Conservation (phyloP, 345 rosid genomes). For the Ricinus communis region DNA sequence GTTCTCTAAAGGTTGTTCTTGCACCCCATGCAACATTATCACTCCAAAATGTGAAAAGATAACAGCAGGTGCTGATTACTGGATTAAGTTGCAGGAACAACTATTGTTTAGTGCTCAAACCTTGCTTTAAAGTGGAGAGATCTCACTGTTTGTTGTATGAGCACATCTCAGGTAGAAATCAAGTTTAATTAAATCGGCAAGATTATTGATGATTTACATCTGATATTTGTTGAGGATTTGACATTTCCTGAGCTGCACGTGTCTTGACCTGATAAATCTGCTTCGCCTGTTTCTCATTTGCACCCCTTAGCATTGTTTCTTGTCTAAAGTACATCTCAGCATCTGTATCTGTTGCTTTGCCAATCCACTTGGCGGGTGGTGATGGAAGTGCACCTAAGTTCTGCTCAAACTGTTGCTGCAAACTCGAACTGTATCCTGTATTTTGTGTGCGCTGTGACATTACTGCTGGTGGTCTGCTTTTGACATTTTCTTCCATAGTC, state of each 20-base stretch:
- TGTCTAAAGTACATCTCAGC: constrained; percentile 36
- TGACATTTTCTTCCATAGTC: constrained; percentile 48
- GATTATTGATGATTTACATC: constrained; percentile 20
- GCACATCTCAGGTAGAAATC: neutral
- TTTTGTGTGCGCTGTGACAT: constrained; percentile 29
- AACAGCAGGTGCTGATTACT: neutral
- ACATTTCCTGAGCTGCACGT: constrained; percentile 26
- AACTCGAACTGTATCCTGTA: constrained; percentile 29
- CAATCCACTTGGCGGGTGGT: constrained; percentile 69
- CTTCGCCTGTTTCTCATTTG: constrained; percentile 54
- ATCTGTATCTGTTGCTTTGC: constrained; percentile 30
- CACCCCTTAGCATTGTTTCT: constrained; percentile 37
- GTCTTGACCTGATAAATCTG: constrained; percentile 61
- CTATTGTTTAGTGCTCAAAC: neutral
- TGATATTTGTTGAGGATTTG: constrained; percentile 22
- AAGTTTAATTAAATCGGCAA: neutral
- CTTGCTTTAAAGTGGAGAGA: neutral
- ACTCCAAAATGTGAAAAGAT: neutral
- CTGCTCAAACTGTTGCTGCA: constrained; percentile 39
- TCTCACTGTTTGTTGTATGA: neutral
- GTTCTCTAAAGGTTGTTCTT: neutral
- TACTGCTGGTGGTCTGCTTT: constrained; percentile 30
- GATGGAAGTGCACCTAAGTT: constrained; percentile 47
- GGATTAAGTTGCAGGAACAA: neutral
- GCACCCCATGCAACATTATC: constrained; percentile 1